These are phyloP conservation scores for Hyaloscypha variabilis DNA, from an alignment of 495 filamentous ascomycete genomes.

Conservation along the genomic window DNA sequence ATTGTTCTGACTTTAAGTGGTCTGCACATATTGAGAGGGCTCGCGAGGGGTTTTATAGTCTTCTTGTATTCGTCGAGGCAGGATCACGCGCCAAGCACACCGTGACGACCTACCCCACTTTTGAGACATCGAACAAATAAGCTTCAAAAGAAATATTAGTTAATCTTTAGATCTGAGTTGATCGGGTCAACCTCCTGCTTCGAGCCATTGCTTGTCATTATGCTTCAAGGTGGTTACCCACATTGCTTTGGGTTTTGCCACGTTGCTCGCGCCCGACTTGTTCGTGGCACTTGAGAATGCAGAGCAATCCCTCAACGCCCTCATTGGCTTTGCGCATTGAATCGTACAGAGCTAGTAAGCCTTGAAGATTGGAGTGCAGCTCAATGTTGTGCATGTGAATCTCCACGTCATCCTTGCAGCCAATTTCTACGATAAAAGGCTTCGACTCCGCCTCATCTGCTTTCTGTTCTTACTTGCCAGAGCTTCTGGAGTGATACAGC, in stretches of 20 bases:
- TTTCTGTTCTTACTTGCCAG: not conserved
- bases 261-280: not conserved
- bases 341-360: constrained; percentile 10
- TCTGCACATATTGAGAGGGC: not conserved
- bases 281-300: not conserved
- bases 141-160: not conserved
- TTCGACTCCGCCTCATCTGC: not conserved
- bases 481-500: not conserved
- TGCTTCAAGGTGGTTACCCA: not conserved
- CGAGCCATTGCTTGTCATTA: not conserved
- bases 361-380: not conserved
- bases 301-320: not conserved
- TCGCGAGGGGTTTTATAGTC: too few species aligned
- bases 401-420: not conserved
- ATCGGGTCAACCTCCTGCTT: not conserved
- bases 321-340: too few species aligned
- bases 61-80: not conserved
- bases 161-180: constrained; percentile 6
- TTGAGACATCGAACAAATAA: not conserved
- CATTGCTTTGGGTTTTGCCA: not conserved
- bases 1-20: not conserved
- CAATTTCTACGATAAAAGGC: not conserved
- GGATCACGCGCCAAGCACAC: too few species aligned
- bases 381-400: not conserved
- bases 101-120: not conserved